These are phyloP conservation scores for Aspergillus hortae DNA, from an alignment of 2,329 filamentous ascomycete genomes.

Conservation along the genomic window DNA sequence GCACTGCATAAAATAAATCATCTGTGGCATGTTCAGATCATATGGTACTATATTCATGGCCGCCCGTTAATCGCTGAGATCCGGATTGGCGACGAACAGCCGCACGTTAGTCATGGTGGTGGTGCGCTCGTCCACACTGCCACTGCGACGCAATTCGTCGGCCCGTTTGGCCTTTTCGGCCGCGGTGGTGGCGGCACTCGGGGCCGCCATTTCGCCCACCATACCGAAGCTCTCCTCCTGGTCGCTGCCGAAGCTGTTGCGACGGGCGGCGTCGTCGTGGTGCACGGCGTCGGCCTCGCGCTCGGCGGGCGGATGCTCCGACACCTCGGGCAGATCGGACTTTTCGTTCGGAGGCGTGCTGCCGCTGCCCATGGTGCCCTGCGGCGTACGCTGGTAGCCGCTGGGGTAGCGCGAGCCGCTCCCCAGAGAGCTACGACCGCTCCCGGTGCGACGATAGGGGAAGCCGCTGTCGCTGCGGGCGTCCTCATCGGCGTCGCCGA, in stretches of 20 bases:
- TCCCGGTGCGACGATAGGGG: conserved; percentile 54
- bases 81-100: conserved; percentile 48
- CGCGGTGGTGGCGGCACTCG: conserved; percentile 37
- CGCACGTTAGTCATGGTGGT: conserved; percentile 46
- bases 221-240: conserved; percentile 55
- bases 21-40: neutral
- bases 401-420: conserved; percentile 43
- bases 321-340: conserved; percentile 40
- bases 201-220: conserved; percentile 49
- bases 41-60: neutral
- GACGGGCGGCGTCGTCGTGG: conserved; percentile 25
- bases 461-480: conserved; percentile 36
- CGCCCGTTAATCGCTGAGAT: conserved; percentile 36
- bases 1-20: neutral
- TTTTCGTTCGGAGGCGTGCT: conserved; percentile 51
- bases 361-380: conserved; percentile 47
- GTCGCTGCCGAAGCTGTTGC: conserved; percentile 32
- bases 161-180: conserved; percentile 39
- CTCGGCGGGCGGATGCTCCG: conserved; percentile 35
- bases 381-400: conserved; percentile 42
- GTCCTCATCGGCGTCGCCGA: conserved; percentile 80
- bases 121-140: conserved; percentile 48
- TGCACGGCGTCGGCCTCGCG: conserved; percentile 23
- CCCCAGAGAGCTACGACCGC: conserved; percentile 56
- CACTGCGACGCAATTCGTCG: conserved; percentile 44